Evolutionary conservation across 2,329 filamentous ascomycete species (phyloP).

Genomic region (Microdochium paspali): DNA sequence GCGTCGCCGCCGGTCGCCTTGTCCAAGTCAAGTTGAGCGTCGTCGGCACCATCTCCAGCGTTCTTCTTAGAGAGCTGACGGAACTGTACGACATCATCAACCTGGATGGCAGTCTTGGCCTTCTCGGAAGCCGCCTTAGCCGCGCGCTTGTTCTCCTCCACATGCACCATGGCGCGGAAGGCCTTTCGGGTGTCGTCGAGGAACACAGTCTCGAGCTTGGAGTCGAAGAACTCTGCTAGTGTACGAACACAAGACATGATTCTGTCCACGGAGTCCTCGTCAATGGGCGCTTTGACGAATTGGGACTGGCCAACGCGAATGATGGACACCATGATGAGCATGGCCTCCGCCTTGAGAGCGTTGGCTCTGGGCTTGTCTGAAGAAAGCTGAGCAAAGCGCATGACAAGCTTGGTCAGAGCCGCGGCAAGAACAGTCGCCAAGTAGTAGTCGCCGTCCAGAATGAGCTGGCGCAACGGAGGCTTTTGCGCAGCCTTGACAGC

Average conservation of each 20-base stretch:
- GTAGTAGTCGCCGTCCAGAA: conserved; percentile 96
- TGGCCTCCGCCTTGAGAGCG: conserved; percentile 87
- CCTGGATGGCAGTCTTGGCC: conserved; percentile 87
- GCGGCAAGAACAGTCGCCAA: conserved; percentile 90
- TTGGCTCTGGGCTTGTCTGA: conserved; percentile 81
- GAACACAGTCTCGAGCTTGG: conserved; percentile 87
- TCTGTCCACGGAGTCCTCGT: conserved; percentile 95
- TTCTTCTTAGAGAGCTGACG: conserved; percentile 92
- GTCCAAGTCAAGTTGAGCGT: conserved; percentile 83
- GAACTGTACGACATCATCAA: conserved; percentile 90
- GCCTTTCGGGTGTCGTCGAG: conserved; percentile 90
- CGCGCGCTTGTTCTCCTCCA: conserved; percentile 95
- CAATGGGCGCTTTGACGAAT: conserved; percentile 93
- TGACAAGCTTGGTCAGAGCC: conserved; percentile 92
- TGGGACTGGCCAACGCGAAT: conserved; percentile 97
- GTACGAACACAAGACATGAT: conserved; percentile 97
- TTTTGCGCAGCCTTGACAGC: conserved; percentile 97
- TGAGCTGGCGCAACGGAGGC: conserved; percentile 85
- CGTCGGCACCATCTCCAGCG: conserved; percentile 68
- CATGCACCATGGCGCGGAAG: conserved; percentile 93
- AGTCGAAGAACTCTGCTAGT: conserved; percentile 78
- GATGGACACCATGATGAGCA: conserved; percentile 99
- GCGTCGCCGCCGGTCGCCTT: conserved; percentile 89
- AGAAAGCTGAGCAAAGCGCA: conserved; percentile 93
- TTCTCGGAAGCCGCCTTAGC: conserved; percentile 88